Evolutionary conservation across 805 yeast genomes (phyloP), one percentile per base, ranked within the genome.

Genomic region (Monosporozyma servazzii): DNA sequence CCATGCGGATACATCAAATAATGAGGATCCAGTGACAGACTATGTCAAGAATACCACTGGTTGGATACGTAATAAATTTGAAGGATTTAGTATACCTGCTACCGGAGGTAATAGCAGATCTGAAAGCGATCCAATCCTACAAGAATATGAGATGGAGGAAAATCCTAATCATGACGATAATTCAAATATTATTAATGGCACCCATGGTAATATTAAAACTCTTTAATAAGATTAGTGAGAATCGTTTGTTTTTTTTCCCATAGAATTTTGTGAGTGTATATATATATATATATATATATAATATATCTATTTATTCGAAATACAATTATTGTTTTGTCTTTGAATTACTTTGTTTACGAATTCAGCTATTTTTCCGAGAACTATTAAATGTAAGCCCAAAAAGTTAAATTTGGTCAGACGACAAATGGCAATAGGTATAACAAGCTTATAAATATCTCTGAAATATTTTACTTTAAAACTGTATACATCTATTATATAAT

Each of bases 11-110:
- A 27, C 47, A 18, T 36, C 52, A 17, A 52, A 48, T 25, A 49
- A 47, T n/a, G 53, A 45, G 11, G 70, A 66, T 50, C 66, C 71
- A 2, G 57, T 67, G 6, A 60, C 66, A 13, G 61, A 58, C 3
- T 65, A 64, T 37, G 54, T 65, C 47, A 59, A 59, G 45, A 54
- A 55, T 10, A 56, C 56, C 17, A 48, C 61, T 4, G 47, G 39
- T n/a, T 50, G 54, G 50, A 27, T 56, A 21, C 48, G 53, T 1
- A 29, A 30, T 8, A 50, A 42, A 10, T 45, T 51, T 8, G 45
- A 48, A n/a, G 30, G 27, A 21, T 15, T 49, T 27, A 37, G 47
- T 20, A 48, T 41, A 6, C 5, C 29, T 15, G 11, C 41, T 25
- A 17, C 8, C 4, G 33, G 29, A 42, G 25, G 49, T 37, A 27